Base-by-base conservation (phyloP, 345 rosid species). In the Erysimum cheiranthoides region DNA sequence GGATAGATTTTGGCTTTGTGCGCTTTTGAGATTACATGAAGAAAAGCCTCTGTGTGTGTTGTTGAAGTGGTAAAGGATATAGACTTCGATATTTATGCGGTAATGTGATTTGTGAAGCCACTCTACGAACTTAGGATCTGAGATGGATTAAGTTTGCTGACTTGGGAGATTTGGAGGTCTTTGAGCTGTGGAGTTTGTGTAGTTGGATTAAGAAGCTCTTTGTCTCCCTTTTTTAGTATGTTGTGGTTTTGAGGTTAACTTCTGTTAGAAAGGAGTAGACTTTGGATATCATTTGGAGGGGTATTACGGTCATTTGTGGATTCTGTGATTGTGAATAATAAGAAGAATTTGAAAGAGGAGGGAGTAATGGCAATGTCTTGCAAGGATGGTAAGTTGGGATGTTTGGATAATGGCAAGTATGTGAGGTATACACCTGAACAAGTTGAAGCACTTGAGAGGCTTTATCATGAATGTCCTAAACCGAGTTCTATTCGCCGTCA, bases 391-490 rank as follows among this genome's bases (percentile, higher is more conserved):
- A 93, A 87, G 83, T 74, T 68, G 51, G 88, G 83, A 66, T 84
- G 82, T 74, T 53, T 96, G 74, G 99, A 96, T 52, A 96, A 96
- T 79, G 99, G 98, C 25, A 96, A 96, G 87, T 96, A 96, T 82
- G 98, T 96, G 9, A 85, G 99, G 78, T 96, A 96, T 82, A 96
- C 98, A 52, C 96, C 96, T 86, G 99, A 96, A 85, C 99, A 96
- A 88, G 98, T 96, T 71, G 99, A 96, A 81, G 98, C 99, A 64
- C 93, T 96, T 62, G 99, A 96, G 89, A 93, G 98, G 89, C 91
- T 96, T 61, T 96, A 96, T 82, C 98, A 91, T 74, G 98, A 96
- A 3, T 96, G 99, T 79, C 98, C 99, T 53, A 96, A 96, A 73
- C 99, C 99, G 54, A 96, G 98, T 80, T 96, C 98, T 30, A 86